Evolutionary conservation across 2,329 filamentous ascomycete species (phyloP), one percentile per base, ranked within the genome.

Genomic region (Fusarium heterosporum): DNA sequence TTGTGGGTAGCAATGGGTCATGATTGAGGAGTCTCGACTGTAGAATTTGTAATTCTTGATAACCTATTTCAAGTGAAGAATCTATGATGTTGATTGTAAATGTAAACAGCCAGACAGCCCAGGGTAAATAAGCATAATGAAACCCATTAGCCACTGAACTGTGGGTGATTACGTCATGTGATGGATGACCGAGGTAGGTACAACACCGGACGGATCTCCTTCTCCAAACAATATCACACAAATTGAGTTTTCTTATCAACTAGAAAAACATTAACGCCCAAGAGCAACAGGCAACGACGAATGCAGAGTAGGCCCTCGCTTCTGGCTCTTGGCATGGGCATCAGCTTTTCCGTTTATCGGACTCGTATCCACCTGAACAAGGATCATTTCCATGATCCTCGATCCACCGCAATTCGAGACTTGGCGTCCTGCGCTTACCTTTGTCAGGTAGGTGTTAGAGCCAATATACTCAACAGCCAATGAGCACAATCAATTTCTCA

Each of bases 331-430:
- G 55, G 55, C 36, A 48, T 26, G 7, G 43, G 12, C 41, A 17
- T 25, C 26, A 30, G 19, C 42, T 48, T 56, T n/a, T 32, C 49
- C 29, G 10, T 63, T 40, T n/a, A 36, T 62, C 42, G 16, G 42
- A 48, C 43, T 29, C 14, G 49, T 57, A 41, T 62, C 59, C 59
- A 63, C 60, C 38, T 57, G 39, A 63, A 40, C 50, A 62, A 48
- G 50, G 57, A 45, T 62, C 29, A 46, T 57, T 34, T 63, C 49
- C 57, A 41, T 43, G 11, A 62, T 62, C 16, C 25, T 62, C 48
- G 43, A 57, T 63, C 59, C 51, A 63, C 60, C 60, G 60, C 45
- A 63, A 63, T 51, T 58, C 34, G 58, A 63, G 58, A 63, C 60
- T 51, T 63, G 58, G 58, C 40, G 39, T 45, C 32, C 22, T n/a